A percentile compares a stretch with the other conserved stretches of the same genome.
phyloP scores from a whole-genome alignment of 768 basidiomycete species.

The Rhizopogon vinicolor region DNA sequence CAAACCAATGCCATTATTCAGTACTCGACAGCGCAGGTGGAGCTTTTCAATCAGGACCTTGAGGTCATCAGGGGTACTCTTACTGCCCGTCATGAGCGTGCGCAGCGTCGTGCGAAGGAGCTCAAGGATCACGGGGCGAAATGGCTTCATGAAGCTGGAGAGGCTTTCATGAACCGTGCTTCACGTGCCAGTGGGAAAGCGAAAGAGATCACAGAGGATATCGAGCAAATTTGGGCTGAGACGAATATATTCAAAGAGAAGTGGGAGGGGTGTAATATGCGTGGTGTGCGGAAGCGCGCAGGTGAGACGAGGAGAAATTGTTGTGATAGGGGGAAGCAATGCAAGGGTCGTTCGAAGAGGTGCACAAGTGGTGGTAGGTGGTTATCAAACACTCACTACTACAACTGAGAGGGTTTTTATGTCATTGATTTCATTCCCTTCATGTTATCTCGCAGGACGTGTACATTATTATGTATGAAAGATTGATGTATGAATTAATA shows the following conservation, averaged over 20 bases:
- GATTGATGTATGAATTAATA: neutral
- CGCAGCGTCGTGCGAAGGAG: conserved; percentile 49
- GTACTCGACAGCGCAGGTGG: conserved; percentile 33
- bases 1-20: conserved; percentile 38
- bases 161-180: conserved; percentile 37
- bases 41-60: conserved; percentile 34
- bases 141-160: conserved; percentile 39
- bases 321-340: neutral
- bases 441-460: neutral
- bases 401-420: neutral
- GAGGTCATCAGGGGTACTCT: conserved; percentile 35
- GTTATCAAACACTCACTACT: neutral
- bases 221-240: conserved; percentile 4
- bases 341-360: neutral
- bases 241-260: neutral
- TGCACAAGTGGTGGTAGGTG: neutral
- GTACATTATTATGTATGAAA: conserved; percentile 3
- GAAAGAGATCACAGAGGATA: conserved; percentile 31
- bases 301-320: neutral
- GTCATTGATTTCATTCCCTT: neutral
- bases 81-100: conserved; percentile 45
- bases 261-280: neutral
- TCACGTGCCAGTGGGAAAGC: conserved; percentile 39
- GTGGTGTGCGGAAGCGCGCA: neutral
- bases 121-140: conserved; percentile 45